Evolutionary conservation across 805 yeast species (phyloP), one percentile per base, ranked within the genome.

Genomic region (Suhomyces sp.): DNA sequence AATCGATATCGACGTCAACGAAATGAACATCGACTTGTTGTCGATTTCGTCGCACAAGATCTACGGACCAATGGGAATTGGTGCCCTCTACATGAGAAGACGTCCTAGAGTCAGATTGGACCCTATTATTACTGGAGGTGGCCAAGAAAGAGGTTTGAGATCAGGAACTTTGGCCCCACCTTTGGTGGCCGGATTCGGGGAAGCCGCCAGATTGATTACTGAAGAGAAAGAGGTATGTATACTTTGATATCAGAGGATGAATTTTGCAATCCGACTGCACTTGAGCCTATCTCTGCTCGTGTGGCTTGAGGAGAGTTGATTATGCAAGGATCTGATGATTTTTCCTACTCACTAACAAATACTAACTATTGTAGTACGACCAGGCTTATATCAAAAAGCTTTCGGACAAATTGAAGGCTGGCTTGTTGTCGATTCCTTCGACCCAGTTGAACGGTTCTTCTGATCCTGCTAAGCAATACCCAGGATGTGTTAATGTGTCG

Each of bases 161-260:
- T 88, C 97, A 5, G 99, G 99, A 56, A 94, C 99, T 27, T 80
- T 94, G 67, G 92, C 99, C 4, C 96, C 99, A n/a, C 96, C 98
- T 22, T 79, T 91, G 65, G 89, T 93, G 42, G 86, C 91, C 35
- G 99, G 99, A 0, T 90, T 94, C 69, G 99, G 99, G 57, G 98
- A 94, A 73, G 99, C 99, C 31, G 94, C 97, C 42, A 81, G 97
- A 27, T 71, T 94, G 56, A 87, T 90, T 81, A 70, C 69, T 51
- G 73, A 77, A 61, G 99, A 94, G 67, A 82, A 79, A 80, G 85
- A 74, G 24, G 61, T 55, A 56, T 27, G 57, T 56, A 50, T 50
- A 31, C 6, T 19, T 44, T 33, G 36, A 33, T 33, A 36, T 35
- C 49, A 35, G 15, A 17, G 22, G 49, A 47, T n/a, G 49, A 47